Percentiles rank a stretch among this genome's conserved stretches.
These are phyloP conservation scores for Clohesyomyces aquaticus DNA, from an alignment of 495 filamentous ascomycete species.

Conservation along the genomic window DNA sequence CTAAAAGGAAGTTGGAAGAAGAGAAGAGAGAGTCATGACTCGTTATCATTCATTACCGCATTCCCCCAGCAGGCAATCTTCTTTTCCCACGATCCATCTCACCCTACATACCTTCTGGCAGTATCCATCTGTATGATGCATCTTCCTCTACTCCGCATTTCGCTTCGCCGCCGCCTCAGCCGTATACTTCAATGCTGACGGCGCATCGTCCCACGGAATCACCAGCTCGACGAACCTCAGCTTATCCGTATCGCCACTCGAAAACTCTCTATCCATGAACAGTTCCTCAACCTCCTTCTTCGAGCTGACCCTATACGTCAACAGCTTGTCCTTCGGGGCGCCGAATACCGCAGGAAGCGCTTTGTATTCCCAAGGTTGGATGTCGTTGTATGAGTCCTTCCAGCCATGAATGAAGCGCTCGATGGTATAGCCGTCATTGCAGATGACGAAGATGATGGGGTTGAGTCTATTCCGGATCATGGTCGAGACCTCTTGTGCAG, in stretches of 20 bases:
- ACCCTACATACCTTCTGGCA: neutral
- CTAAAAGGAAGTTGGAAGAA: too few relatives aligned
- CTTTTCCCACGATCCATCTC: too few relatives aligned
- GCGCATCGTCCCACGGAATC: conserved; percentile 82
- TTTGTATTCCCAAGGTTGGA: conserved; percentile 56
- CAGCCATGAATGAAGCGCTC: conserved; percentile 57
- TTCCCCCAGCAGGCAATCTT: too few relatives aligned
- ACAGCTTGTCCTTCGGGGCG: conserved; percentile 57
- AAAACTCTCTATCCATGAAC: conserved; percentile 70
- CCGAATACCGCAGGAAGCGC: conserved; percentile 72
- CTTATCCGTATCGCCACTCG: conserved; percentile 47
- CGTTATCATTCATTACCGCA: too few relatives aligned
- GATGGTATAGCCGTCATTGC: conserved; percentile 58
- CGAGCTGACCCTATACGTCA: conserved; percentile 71
- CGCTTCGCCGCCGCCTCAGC: conserved; percentile 68
- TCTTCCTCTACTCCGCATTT: conserved; percentile 55
- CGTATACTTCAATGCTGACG: conserved; percentile 66
- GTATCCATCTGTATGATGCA: neutral
- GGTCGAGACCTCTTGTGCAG: conserved; percentile 82
- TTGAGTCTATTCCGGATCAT: conserved; percentile 78
- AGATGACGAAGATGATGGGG: conserved; percentile 69
- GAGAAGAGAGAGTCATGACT: too few relatives aligned
- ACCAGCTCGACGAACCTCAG: conserved; percentile 81
- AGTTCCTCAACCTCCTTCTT: conserved; percentile 69
- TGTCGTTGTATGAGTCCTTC: conserved; percentile 55